Conservation (phyloP, 2,329 filamentous ascomycete species). For the Ilyonectria mors-panacis region DNA sequence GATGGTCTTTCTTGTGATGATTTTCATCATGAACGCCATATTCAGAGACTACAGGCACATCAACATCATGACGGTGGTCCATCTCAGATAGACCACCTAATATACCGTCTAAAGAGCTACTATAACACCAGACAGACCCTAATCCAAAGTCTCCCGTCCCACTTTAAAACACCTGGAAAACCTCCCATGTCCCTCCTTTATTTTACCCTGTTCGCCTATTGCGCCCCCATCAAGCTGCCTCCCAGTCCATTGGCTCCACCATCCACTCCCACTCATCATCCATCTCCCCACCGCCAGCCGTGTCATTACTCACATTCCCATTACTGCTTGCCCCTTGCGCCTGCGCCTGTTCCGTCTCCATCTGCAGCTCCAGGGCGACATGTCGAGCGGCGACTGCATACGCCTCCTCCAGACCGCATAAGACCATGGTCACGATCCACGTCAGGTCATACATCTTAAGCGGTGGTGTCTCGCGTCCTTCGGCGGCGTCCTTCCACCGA, state of each 20-base stretch:
- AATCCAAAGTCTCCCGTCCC: not conserved
- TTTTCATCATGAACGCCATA: no score
- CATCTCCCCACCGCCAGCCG: conserved; percentile 27
- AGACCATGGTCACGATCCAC: conserved; percentile 70
- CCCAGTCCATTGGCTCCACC: conserved; percentile 59
- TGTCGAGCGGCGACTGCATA: conserved; percentile 66
- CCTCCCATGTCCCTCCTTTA: not conserved
- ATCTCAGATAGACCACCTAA: not conserved
- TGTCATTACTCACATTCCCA: conserved; percentile 17
- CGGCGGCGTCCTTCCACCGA: conserved; percentile 78
- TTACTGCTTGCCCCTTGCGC: not conserved
- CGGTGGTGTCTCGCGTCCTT: conserved; percentile 55
- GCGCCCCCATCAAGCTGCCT: conserved; percentile 39
- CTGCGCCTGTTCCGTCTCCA: conserved; percentile 52
- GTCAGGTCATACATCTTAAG: conserved; percentile 75
- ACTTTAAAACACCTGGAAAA: not conserved
- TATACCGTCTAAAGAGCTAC: not conserved
- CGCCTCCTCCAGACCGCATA: conserved; percentile 72
- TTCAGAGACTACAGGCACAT: not conserved
- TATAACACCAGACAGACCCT: not conserved
- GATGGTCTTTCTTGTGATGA: no score
- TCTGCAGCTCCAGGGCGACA: conserved; percentile 57
- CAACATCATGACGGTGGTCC: not conserved
- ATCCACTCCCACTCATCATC: conserved; percentile 57
- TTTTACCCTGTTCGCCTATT: not conserved